Evolutionary conservation across 2,329 filamentous ascomycete genomes (phyloP), one percentile per base, ranked within the genome.

Genomic region (Nigrograna mackinnonii): DNA sequence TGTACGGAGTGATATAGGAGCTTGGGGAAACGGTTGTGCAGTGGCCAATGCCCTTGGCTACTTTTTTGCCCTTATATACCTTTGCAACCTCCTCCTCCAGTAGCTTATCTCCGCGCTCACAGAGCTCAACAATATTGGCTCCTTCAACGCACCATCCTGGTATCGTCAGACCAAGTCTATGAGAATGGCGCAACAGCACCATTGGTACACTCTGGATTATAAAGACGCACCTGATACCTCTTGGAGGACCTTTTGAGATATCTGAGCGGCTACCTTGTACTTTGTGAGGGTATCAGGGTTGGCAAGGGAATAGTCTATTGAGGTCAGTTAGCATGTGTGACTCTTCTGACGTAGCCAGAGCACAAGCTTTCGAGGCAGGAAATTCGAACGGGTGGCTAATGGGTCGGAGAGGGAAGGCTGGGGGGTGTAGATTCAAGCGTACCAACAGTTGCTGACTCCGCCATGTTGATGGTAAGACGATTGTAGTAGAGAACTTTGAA

Each of bases 21-120:
- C 87, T 88, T 51, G 94, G 94, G 20, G 94, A 97, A 69, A 99
- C 83, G 50, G 94, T 99, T 46, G 90, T 95, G 45, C 94, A 94
- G 78, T 96, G 91, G 43, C 87, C 84, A 73, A 96, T 89, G 66
- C 92, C 94, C 82, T 99, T 99, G 69, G 77, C 71, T 66, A 96
- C 86, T 79, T 96, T 97, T 82, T 97, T 97, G 74, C 91, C 92
- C 71, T 95, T 91, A 83, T 94, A 99, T 64, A 99, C 92, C 80
- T 97, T 97, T 67, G 82, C 74, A 42, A 96, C 80, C 75, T 97
- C 94, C 66, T 96, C 92, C 54, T 94, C 91, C 53, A 99, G 81
- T 49, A 99, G 80, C 80, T 91, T 87, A 77, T 99, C 94, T 58
- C 94, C 94, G 78, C 91, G 85, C 79, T 96, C 86, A 78, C 94